Percentiles rank a stretch among this genome's conserved stretches.
Conservation (phyloP, 2,329 filamentous ascomycete species). For the Coniochaeta sp. region DNA sequence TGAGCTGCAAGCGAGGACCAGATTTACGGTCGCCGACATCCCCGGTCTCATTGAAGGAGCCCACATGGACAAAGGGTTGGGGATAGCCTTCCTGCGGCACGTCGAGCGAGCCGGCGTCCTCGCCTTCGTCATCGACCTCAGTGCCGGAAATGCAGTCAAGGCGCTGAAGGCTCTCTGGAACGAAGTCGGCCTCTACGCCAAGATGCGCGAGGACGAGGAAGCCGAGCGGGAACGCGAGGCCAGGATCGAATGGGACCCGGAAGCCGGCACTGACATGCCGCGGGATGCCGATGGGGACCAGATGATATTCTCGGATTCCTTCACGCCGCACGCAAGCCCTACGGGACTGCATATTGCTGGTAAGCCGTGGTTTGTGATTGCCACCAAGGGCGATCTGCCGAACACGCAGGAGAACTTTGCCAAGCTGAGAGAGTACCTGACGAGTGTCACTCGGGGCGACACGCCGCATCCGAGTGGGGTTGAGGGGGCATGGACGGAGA, state of each 20-base stretch:
- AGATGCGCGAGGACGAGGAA: conserved; percentile 69
- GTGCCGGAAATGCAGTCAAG: conserved; percentile 67
- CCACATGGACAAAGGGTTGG: conserved; percentile 84
- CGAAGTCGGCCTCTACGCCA: conserved; percentile 80
- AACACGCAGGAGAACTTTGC: conserved; percentile 72
- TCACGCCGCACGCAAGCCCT: conserved; percentile 14
- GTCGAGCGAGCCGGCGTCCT: conserved; percentile 90
- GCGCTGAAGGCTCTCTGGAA: conserved; percentile 80
- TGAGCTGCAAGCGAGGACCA: conserved; percentile 53
- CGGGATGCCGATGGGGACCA: conserved; percentile 9
- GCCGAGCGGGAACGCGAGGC: conserved; percentile 52
- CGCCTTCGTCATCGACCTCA: conserved; percentile 87
- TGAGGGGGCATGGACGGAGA: conserved; percentile 46
- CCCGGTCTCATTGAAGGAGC: conserved; percentile 89
- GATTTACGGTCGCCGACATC: conserved; percentile 93
- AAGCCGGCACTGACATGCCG: conserved; percentile 28
- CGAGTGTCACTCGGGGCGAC: conserved; percentile 52
- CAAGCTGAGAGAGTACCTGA: conserved; percentile 62
- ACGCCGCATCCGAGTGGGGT: conserved; percentile 67
- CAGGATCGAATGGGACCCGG: conserved; percentile 50
- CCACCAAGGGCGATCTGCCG: conserved; percentile 82
- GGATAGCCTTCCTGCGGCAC: conserved; percentile 85
- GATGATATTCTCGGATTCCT: conserved; percentile 23
- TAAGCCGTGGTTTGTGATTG: conserved; percentile 96
- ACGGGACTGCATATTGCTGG: conserved; percentile 67